phyloP scores from a whole-genome alignment of 306 rosid genomes.

The Inga laurina region DNA sequence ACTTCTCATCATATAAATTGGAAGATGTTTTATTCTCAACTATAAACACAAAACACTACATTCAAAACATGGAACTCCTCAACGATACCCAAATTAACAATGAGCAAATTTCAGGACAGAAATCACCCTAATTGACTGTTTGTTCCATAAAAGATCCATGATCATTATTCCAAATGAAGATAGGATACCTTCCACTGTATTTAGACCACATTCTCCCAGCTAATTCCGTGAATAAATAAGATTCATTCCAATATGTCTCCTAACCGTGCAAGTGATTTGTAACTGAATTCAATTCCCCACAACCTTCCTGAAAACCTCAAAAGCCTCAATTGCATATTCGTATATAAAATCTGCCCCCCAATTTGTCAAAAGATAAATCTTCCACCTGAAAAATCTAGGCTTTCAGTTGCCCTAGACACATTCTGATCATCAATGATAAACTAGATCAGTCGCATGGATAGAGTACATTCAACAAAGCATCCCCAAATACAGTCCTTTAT shows the following conservation, averaged over 20 bases:
- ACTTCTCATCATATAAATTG: slow-evolving; percentile 13
- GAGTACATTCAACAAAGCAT: slow-evolving; percentile 39
- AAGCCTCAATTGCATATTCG: slow-evolving; percentile 40
- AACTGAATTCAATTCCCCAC: slow-evolving; percentile 32
- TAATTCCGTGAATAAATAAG: slow-evolving; percentile 31
- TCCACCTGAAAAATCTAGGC: slow-evolving; percentile 37
- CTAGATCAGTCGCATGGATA: slow-evolving; percentile 33
- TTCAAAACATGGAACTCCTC: slow-evolving; percentile 22
- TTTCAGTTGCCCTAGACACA: slow-evolving; percentile 45
- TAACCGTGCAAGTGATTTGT: slow-evolving; percentile 20
- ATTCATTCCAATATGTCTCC: slow-evolving; percentile 42
- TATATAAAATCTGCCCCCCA: slow-evolving; percentile 40
- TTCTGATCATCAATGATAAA: slow-evolving; percentile 31
- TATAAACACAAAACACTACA: slow-evolving; percentile 3
- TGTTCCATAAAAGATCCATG: slow-evolving; percentile 28
- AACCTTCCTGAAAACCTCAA: slow-evolving; percentile 40
- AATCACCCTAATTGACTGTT: slow-evolving; percentile 32
- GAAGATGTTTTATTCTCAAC: slow-evolving; percentile 22
- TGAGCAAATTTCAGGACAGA: slow-evolving; percentile 20
- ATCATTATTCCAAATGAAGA: slow-evolving; percentile 27
- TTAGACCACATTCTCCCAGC: slow-evolving; percentile 26
- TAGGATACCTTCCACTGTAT: slow-evolving; percentile 4
- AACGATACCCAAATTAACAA: slow-evolving; percentile 34
- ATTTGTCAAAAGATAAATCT: slow-evolving; percentile 40
- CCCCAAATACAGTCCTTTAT: slow-evolving; percentile 47